Evolutionary conservation across 306 rosid genomes (phyloP).

Genomic region (Herpetospermum pedunculosum): DNA sequence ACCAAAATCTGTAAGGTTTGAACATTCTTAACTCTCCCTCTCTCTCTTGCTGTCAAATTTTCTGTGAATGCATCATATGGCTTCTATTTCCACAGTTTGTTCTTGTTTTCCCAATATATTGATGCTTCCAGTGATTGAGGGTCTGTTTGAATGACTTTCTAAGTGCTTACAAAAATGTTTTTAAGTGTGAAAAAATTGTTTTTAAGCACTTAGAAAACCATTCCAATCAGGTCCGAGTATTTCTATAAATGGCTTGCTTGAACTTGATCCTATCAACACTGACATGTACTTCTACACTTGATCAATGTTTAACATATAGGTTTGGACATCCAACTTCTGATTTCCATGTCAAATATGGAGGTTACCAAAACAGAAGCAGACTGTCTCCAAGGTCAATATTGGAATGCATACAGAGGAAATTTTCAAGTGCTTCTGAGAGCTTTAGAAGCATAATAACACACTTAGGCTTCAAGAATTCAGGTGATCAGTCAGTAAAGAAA

Average conservation of each 20-base stretch:
- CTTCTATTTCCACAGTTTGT: not conserved
- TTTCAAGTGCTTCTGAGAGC: conserved; percentile 17
- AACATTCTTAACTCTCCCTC: not conserved
- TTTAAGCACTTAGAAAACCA: too few species aligned
- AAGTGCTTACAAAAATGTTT: too few species aligned
- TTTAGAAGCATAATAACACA: conserved; percentile 7
- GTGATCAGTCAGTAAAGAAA: conserved; percentile 19
- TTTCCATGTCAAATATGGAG: conserved; percentile 9
- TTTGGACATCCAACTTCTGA: not conserved
- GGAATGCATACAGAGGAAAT: conserved; percentile 13
- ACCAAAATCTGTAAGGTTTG: conserved; percentile 49
- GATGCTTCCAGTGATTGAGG: not conserved
- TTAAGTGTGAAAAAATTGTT: too few species aligned
- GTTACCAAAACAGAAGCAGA: conserved; percentile 21
- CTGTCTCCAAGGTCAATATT: conserved; percentile 15
- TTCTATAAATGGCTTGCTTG: not conserved
- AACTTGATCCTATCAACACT: not conserved
- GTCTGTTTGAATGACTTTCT: too few species aligned
- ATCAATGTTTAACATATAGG: not conserved
- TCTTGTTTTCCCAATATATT: not conserved
- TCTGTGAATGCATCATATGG: not conserved
- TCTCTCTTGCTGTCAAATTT: not conserved
- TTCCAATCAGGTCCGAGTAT: too few species aligned
- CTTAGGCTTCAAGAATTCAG: conserved; percentile 7
- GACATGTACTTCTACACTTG: not conserved